Evolutionary conservation across 352 stramenopile species (phyloP).

Genomic region (Aphanomyces astaci): DNA sequence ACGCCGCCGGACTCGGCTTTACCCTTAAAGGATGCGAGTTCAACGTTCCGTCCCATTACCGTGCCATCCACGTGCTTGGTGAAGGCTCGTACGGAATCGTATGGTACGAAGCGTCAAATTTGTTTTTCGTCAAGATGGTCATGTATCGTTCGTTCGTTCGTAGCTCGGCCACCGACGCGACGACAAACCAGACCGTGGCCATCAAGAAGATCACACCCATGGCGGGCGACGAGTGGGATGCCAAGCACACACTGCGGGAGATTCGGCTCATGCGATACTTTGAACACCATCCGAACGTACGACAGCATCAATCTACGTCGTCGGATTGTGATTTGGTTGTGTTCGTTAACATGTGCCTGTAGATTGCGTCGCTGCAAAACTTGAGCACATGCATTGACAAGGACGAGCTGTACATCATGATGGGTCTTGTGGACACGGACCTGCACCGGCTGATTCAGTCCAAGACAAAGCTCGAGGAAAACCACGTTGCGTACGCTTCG

Average conservation of each 20-base stretch:
- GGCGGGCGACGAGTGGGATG: slow-evolving; percentile 81
- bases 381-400: slow-evolving; percentile 78
- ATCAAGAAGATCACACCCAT: slow-evolving; percentile 93
- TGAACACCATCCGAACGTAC: slow-evolving; percentile 80
- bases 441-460: slow-evolving; percentile 85
- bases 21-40: slow-evolving; percentile 80
- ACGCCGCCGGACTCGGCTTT: slow-evolving; percentile 47
- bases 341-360: background rate
- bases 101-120: too few relatives aligned
- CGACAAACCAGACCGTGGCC: slow-evolving; percentile 70
- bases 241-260: slow-evolving; percentile 87
- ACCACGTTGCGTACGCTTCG: slow-evolving; percentile 62
- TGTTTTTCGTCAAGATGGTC: too few relatives aligned
- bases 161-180: slow-evolving; percentile 62
- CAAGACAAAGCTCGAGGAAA: slow-evolving; percentile 78
- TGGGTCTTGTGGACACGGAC: slow-evolving; percentile 92
- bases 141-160: slow-evolving; percentile 1
- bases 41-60: slow-evolving; percentile 73
- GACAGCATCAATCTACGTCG: background rate
- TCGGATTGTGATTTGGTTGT: background rate
- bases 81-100: slow-evolving; percentile 92
- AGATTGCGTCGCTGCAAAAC: slow-evolving; percentile 73
- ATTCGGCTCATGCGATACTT: slow-evolving; percentile 89
- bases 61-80: slow-evolving; percentile 76
- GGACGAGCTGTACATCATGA: slow-evolving; percentile 93